Evolutionary conservation across 495 filamentous ascomycete species (phyloP), one percentile per base, ranked within the genome.

Genomic region (Lindgomyces ingoldianus): DNA sequence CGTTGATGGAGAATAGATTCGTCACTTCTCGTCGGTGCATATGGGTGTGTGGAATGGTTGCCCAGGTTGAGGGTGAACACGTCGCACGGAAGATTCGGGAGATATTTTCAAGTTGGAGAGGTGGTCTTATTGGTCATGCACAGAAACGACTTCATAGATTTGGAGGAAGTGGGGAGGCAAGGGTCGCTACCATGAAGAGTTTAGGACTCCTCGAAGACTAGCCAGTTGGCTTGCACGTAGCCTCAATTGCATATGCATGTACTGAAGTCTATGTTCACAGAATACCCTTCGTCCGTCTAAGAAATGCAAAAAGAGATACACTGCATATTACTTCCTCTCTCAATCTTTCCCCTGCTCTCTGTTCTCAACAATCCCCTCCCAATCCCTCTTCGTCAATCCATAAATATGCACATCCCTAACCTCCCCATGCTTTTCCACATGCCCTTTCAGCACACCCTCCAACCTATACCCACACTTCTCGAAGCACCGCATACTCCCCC

Each of bases 401-500:
- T 53, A 70, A 9, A 54, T 0, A 27, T 55, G 52, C 24, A 65
- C 30, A 62, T 72, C 70, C 54, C 19, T 52, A 6, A 74, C 52
- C 10, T 60, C 58, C 0, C 73, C 74, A 33, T 72, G 51, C 65
- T 73, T 76, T 30, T 59, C 46, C 25, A 72, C 60, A 55, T 67
- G 62, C 39, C 63, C 57, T 41, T 54, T 71, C 52, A 69, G 46
- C 30, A 56, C 30, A 2, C 72, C 74, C 47, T 76, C 74, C 12
- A 27, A 33, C 56, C 25, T 30, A 64, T 71, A 75, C 24, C 74
- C 74, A 59, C 62, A 68, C 59, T 62, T 70, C 56, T 68, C 47
- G 47, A 75, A 57, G 3, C 57, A 36, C 50, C 52, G 54, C 50
- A 57, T 45, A 64, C 74, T 77, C 1, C 52, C 70, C 24, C 19